Percentiles rank a stretch among this genome's conserved stretches.
Conservation (phyloP, 2,329 filamentous ascomycete species). For the Biscogniauxia mediterranea region DNA sequence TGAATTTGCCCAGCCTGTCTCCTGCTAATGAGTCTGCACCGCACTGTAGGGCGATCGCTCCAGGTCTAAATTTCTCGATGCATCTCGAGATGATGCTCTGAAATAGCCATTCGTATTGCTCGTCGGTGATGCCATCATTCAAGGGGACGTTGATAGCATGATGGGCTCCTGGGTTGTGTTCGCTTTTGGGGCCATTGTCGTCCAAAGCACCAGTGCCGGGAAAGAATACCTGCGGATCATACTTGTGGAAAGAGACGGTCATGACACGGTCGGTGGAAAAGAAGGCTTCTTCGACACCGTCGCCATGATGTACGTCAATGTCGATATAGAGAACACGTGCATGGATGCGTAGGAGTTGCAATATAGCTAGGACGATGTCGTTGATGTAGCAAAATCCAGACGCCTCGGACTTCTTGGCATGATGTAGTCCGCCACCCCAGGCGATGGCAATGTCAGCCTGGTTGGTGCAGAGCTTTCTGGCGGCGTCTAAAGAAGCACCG, state of each 20-base stretch:
- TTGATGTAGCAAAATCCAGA: slow-evolving; percentile 99
- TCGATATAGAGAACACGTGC: slow-evolving; percentile 97
- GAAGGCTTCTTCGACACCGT: slow-evolving; percentile 91
- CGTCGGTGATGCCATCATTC: slow-evolving; percentile 86
- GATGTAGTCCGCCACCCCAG: slow-evolving; percentile 95
- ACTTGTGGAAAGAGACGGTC: slow-evolving; percentile 95
- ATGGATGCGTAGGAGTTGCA: slow-evolving; percentile 79
- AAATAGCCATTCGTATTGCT: slow-evolving; percentile 85
- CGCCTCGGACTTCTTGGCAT: slow-evolving; percentile 91
- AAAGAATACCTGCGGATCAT: slow-evolving; percentile 80
- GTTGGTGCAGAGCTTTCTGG: slow-evolving; percentile 79
- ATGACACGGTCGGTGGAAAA: slow-evolving; percentile 91
- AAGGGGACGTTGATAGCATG: slow-evolving; percentile 89
- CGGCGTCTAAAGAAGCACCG: slow-evolving; percentile 86
- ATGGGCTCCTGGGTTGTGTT: slow-evolving; percentile 83
- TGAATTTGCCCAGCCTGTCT: slow-evolving; percentile 92
- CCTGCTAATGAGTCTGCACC: slow-evolving; percentile 93
- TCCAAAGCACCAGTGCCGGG: slow-evolving; percentile 86
- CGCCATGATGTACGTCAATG: slow-evolving; percentile 91
- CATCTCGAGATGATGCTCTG: slow-evolving; percentile 75
- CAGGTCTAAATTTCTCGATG: slow-evolving; percentile 80
- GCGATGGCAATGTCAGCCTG: slow-evolving; percentile 96
- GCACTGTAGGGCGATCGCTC: slow-evolving; percentile 90
- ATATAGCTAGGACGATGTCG: slow-evolving; percentile 91
- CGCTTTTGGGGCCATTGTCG: slow-evolving; percentile 78